These are phyloP conservation scores for Podaxis sp. DNA, from an alignment of 768 basidiomycete genomes.

Conservation along the genomic window DNA sequence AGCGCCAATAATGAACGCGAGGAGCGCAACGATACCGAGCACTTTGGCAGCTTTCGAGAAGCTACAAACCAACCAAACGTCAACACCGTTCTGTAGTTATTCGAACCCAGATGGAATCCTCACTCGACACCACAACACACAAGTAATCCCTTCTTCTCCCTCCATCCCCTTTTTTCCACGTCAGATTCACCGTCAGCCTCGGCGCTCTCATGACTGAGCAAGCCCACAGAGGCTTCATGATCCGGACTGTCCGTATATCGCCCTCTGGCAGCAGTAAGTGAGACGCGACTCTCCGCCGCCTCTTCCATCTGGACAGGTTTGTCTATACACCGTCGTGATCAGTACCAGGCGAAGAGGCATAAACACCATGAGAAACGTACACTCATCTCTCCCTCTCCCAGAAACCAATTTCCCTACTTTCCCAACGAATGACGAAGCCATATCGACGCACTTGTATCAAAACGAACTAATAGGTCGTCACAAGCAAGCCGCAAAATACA, in stretches of 20 bases:
- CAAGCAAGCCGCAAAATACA: background rate
- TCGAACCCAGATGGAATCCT: constrained; percentile 16
- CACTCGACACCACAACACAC: constrained; percentile 52
- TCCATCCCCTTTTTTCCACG: constrained; percentile 28
- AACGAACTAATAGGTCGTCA: background rate
- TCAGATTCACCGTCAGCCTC: constrained; percentile 31
- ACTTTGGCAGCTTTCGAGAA: constrained; percentile 55
- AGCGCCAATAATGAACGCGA: constrained; percentile 39
- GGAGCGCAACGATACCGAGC: constrained; percentile 44
- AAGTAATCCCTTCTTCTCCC: constrained; percentile 35
- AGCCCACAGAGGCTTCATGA: constrained; percentile 15
- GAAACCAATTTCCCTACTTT: constrained; percentile 44
- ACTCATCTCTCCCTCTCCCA: constrained; percentile 46
- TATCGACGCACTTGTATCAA: background rate
- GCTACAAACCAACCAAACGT: constrained; percentile 24
- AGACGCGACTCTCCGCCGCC: constrained; percentile 36
- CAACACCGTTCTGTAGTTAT: background rate
- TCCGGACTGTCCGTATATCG: constrained; percentile 7
- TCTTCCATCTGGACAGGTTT: constrained; percentile 38
- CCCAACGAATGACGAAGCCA: constrained; percentile 34
- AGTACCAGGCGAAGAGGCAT: background rate
- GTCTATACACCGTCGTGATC: constrained; percentile 29
- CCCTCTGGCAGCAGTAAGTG: constrained; percentile 15
- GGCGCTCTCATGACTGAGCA: constrained; percentile 28
- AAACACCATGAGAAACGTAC: constrained; percentile 26